Evolutionary conservation across 2,329 filamentous ascomycete species (phyloP).

Genomic region (Orbilia ellipsospora): DNA sequence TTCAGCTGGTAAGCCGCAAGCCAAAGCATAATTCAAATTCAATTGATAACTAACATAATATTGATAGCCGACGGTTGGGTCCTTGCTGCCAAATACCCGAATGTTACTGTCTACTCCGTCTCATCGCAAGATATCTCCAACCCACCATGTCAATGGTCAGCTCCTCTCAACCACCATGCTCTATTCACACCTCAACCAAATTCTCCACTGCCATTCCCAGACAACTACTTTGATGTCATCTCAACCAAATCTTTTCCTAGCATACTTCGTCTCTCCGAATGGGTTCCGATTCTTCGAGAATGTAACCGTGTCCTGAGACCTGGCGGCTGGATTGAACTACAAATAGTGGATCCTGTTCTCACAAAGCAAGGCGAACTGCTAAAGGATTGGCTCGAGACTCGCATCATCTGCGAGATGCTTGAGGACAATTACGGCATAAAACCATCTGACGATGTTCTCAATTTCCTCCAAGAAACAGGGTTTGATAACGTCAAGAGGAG

Average conservation of each 20-base stretch:
- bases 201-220: constrained; percentile 53
- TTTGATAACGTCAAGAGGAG: constrained; percentile 55
- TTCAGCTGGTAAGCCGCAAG: constrained; percentile 36
- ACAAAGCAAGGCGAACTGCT: constrained; percentile 54
- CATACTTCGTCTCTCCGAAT: constrained; percentile 48
- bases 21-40: background rate
- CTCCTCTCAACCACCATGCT: constrained; percentile 54
- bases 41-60: constrained; percentile 26
- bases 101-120: constrained; percentile 53
- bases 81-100: constrained; percentile 56
- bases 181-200: constrained; percentile 48
- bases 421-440: constrained; percentile 51
- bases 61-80: constrained; percentile 55
- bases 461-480: constrained; percentile 52
- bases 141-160: constrained; percentile 53
- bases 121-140: constrained; percentile 51
- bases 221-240: constrained; percentile 56
- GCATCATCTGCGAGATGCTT: constrained; percentile 52
- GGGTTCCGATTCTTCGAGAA: constrained; percentile 48
- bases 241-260: constrained; percentile 50
- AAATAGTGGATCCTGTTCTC: constrained; percentile 52
- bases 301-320: constrained; percentile 54
- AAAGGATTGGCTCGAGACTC: constrained; percentile 49
- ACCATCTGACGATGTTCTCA: constrained; percentile 50
- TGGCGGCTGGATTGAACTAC: constrained; percentile 55